Percentiles rank a stretch among this genome's conserved stretches.
These are phyloP conservation scores for Mycena venus DNA, from an alignment of 768 basidiomycete genomes.

Conservation along the genomic window DNA sequence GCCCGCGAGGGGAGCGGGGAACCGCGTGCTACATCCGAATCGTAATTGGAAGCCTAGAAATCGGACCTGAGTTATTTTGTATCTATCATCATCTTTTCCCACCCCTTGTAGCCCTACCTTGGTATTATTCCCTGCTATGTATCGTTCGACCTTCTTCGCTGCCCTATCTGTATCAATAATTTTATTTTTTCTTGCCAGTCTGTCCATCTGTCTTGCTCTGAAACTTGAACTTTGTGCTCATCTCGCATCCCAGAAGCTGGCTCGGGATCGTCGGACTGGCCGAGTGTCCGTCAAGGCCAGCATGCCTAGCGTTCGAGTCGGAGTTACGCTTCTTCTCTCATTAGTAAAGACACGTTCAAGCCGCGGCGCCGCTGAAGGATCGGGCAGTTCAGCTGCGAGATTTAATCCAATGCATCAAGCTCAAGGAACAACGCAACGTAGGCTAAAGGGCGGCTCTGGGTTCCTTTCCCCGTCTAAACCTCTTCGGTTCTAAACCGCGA, in stretches of 20 bases:
- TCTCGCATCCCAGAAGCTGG: conserved; percentile 8
- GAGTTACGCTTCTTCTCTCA: not conserved
- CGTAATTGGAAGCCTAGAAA: conserved; percentile 34
- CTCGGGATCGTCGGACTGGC: conserved; percentile 19
- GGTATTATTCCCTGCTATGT: conserved; percentile 2
- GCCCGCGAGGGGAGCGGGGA: conserved; percentile 36
- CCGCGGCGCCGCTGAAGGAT: too few species aligned
- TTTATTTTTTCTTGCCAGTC: conserved; percentile 5
- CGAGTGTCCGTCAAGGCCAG: conserved; percentile 11
- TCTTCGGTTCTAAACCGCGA: conserved; percentile 32
- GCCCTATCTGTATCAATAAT: conserved; percentile 32
- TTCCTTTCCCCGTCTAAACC: conserved; percentile 28
- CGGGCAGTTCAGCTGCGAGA: too few species aligned
- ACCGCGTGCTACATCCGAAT: conserved; percentile 33
- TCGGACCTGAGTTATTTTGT: conserved; percentile 31
- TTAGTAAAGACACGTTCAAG: conserved; percentile 29
- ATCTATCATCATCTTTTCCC: conserved; percentile 32
- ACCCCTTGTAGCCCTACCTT: conserved; percentile 34
- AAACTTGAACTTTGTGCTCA: conserved; percentile 15
- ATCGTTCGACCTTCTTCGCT: conserved; percentile 20
- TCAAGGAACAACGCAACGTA: conserved; percentile 21
- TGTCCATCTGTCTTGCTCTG: conserved; percentile 2
- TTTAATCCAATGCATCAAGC: too few species aligned
- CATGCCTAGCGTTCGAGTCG: too few species aligned
- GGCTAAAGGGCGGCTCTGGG: conserved; percentile 29